Conservation (phyloP, 768 basidiomycete genomes). For the Lepiota brunneoincarnata region DNA sequence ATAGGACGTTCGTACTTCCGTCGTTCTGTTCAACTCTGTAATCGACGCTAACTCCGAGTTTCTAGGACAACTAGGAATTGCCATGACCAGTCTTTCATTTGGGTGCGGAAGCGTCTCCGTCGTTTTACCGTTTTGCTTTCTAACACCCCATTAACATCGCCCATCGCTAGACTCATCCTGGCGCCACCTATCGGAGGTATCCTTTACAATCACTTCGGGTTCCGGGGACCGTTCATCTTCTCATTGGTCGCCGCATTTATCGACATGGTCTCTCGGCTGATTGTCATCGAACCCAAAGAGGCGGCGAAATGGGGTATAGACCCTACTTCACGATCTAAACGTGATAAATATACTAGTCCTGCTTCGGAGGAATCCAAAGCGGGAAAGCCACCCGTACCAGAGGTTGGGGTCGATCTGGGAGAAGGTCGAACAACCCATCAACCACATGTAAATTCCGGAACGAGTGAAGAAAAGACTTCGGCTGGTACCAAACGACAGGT, state of each 20-base stretch:
- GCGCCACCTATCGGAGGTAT: conserved; percentile 59
- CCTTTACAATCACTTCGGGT: conserved; percentile 54
- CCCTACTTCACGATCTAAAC: conserved; percentile 23
- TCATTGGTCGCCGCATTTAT: conserved; percentile 41
- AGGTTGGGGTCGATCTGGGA: not conserved
- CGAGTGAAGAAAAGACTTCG: not conserved
- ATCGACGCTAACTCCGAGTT: not conserved
- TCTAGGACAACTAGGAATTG: conserved; percentile 55
- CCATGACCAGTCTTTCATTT: conserved; percentile 54
- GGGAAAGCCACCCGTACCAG: not conserved
- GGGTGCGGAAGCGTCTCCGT: conserved; percentile 33
- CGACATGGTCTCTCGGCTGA: conserved; percentile 52
- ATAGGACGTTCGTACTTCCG: conserved; percentile 42
- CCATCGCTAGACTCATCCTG: conserved; percentile 39
- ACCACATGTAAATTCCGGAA: not conserved
- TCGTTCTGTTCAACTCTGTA: not conserved
- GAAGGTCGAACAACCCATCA: not conserved
- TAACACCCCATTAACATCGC: conserved; percentile 3
- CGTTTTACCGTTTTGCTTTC: not conserved
- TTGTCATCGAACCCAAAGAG: conserved; percentile 55
- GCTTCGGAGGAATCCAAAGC: not conserved
- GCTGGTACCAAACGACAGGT: not conserved
- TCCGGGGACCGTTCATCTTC: conserved; percentile 58
- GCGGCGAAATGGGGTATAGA: conserved; percentile 48
- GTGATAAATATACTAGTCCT: not conserved